Conservation (phyloP, 2,329 filamentous ascomycete genomes). For the Xylaria sp. region DNA sequence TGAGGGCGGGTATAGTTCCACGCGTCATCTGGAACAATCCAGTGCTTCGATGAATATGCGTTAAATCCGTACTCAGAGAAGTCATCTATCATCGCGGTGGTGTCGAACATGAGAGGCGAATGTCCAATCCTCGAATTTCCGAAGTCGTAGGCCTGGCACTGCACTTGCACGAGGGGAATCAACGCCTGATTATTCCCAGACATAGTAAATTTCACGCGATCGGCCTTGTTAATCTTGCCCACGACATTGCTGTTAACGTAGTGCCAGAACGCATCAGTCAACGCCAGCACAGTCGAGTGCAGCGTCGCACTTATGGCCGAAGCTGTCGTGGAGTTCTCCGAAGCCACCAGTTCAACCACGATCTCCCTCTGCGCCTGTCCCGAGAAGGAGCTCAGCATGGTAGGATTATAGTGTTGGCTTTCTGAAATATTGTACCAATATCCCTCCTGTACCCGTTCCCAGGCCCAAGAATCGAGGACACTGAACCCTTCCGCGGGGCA, state of each 20-base stretch:
- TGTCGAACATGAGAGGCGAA: constrained; percentile 20
- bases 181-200: background rate
- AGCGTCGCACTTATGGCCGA: constrained; percentile 24
- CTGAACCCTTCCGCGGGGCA: constrained; percentile 20
- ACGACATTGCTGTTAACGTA: constrained; percentile 21
- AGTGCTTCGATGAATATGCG: constrained; percentile 1
- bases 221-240: constrained; percentile 15
- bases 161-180: constrained; percentile 30
- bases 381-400: constrained; percentile 26
- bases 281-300: constrained; percentile 17
- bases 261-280: constrained; percentile 35
- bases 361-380: constrained; percentile 29
- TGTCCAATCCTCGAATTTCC: background rate
- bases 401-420: constrained; percentile 23
- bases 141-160: constrained; percentile 13
- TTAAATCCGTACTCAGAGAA: constrained; percentile 16
- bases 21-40: constrained; percentile 19
- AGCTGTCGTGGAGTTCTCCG: constrained; percentile 6
- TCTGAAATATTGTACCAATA: constrained; percentile 23
- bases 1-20: constrained; percentile 20
- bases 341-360: background rate
- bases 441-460: constrained; percentile 18
- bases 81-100: constrained; percentile 17
- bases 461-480: constrained; percentile 17
- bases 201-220: constrained; percentile 18